phyloP scores from a whole-genome alignment of 306 rosid species.

The Pterocarpus macrocarpus region DNA sequence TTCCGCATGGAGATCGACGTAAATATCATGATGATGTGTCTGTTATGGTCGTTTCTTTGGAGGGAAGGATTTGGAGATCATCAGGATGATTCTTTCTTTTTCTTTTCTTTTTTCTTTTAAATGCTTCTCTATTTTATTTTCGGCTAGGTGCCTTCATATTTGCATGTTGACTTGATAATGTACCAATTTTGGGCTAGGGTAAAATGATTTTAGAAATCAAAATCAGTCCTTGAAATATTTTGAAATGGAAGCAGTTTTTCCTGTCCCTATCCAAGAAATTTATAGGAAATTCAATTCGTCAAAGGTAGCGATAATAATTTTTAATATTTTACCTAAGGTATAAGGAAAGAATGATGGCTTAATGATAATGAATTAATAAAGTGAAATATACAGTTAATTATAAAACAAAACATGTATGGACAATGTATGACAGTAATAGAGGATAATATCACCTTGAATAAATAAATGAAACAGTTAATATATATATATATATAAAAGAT shows the following conservation, averaged over 20 bases:
- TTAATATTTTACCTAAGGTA: no score
- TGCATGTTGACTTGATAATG: conserved; percentile 54
- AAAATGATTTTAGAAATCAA: conserved; percentile 53
- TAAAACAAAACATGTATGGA: no score
- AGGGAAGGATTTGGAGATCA: conserved; percentile 79
- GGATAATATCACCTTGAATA: no score
- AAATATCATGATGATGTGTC: conserved; percentile 77
- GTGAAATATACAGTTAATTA: no score
- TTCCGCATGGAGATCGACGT: conserved; percentile 74
- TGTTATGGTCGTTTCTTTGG: conserved; percentile 72
- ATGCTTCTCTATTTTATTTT: conserved; percentile 36
- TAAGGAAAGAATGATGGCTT: no score
- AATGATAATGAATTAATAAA: no score
- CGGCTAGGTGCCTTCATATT: conserved; percentile 52
- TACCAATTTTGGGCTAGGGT: conserved; percentile 62
- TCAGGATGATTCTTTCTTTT: conserved; percentile 51
- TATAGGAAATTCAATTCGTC: not conserved
- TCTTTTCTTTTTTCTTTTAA: conserved; percentile 1
- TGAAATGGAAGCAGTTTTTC: conserved; percentile 12
- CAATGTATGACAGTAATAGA: no score
- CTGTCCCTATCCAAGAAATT: not conserved
- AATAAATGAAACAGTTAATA: no score
- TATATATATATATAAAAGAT: no score
- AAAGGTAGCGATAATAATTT: not conserved
- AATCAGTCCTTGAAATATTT: conserved; percentile 40